phyloP scores from a whole-genome alignment of 2,329 filamentous ascomycete species.

The Nemania abortiva region DNA sequence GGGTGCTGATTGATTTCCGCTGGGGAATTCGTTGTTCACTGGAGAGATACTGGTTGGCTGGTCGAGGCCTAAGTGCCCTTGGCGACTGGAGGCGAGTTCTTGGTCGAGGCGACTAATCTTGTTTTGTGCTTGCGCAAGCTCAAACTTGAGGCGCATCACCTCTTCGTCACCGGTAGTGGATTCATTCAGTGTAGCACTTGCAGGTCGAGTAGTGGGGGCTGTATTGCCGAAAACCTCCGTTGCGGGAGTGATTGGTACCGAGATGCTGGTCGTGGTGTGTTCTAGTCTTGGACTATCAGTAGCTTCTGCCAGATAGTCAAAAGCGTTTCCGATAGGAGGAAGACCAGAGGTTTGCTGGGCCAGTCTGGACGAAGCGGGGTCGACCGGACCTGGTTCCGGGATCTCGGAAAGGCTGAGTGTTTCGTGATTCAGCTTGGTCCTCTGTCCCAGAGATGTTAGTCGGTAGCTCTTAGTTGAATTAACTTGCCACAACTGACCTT shows the following conservation, averaged over 20 bases:
- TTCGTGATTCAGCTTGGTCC: conserved; percentile 57
- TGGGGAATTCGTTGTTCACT: conserved; percentile 45
- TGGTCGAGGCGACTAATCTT: conserved; percentile 79
- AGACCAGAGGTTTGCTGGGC: conserved; percentile 76
- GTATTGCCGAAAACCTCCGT: conserved; percentile 65
- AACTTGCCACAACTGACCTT: conserved; percentile 58
- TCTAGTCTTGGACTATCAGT: conserved; percentile 56
- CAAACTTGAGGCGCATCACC: conserved; percentile 74
- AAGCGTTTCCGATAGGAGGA: conserved; percentile 68
- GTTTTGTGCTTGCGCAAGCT: conserved; percentile 77
- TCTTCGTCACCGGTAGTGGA: conserved; percentile 63
- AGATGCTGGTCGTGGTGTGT: conserved; percentile 66
- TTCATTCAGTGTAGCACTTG: conserved; percentile 64
- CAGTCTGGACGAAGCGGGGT: conserved; percentile 79
- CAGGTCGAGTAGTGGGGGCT: conserved; percentile 63
- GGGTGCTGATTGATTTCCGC: conserved; percentile 47
- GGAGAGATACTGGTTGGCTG: conserved; percentile 54
- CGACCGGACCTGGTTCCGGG: conserved; percentile 68
- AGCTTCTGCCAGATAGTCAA: conserved; percentile 58
- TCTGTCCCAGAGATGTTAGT: conserved; percentile 31
- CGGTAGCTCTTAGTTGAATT: not conserved
- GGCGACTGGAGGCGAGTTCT: conserved; percentile 74
- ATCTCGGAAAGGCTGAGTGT: conserved; percentile 46
- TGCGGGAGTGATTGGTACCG: conserved; percentile 72
- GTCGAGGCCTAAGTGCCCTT: conserved; percentile 69